These are phyloP conservation scores for Thelonectria blattea DNA, from an alignment of 2,329 filamentous ascomycete genomes.

Conservation along the genomic window DNA sequence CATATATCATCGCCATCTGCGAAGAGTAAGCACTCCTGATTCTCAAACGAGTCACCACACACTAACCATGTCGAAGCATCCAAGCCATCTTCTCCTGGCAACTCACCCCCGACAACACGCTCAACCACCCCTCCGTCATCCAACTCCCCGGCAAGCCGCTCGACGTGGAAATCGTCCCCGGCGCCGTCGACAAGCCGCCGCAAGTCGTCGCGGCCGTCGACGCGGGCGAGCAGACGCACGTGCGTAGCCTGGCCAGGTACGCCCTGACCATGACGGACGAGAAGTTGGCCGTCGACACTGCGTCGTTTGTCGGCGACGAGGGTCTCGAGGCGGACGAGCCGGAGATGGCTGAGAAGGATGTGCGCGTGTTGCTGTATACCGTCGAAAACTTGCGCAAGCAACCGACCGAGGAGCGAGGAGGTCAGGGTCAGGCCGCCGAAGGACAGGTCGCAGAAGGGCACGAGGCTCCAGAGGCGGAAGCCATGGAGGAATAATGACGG, in stretches of 20 bases:
- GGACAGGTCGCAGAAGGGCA: not conserved
- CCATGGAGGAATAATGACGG: slow-evolving; percentile 14
- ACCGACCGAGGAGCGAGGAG: slow-evolving; percentile 31
- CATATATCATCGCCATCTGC: slow-evolving; percentile 56
- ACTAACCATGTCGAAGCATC: slow-evolving; percentile 47
- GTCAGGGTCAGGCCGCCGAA: slow-evolving; percentile 28
- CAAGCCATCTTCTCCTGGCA: slow-evolving; percentile 71
- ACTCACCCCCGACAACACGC: slow-evolving; percentile 53
- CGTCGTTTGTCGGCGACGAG: slow-evolving; percentile 35
- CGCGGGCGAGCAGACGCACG: slow-evolving; percentile 36
- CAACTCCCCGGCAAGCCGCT: slow-evolving; percentile 70
- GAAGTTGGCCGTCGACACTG: slow-evolving; percentile 40
- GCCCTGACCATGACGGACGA: slow-evolving; percentile 41
- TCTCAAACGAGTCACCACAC: not conserved
- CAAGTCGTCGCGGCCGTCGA: slow-evolving; percentile 51
- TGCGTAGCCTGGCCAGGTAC: slow-evolving; percentile 42
- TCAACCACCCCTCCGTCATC: slow-evolving; percentile 56
- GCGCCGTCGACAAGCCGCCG: slow-evolving; percentile 29
- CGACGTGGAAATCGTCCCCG: slow-evolving; percentile 49
- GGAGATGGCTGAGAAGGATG: slow-evolving; percentile 46
- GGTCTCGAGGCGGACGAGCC: slow-evolving; percentile 39
- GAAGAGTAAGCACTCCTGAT: slow-evolving; percentile 58
- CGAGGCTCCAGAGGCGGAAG: slow-evolving; percentile 17
- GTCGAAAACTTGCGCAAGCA: slow-evolving; percentile 57
- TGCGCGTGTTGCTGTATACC: slow-evolving; percentile 52